These are phyloP conservation scores for Trametes hirsuta DNA, from an alignment of 1,284 basidiomycete genomes.

Conservation along the genomic window DNA sequence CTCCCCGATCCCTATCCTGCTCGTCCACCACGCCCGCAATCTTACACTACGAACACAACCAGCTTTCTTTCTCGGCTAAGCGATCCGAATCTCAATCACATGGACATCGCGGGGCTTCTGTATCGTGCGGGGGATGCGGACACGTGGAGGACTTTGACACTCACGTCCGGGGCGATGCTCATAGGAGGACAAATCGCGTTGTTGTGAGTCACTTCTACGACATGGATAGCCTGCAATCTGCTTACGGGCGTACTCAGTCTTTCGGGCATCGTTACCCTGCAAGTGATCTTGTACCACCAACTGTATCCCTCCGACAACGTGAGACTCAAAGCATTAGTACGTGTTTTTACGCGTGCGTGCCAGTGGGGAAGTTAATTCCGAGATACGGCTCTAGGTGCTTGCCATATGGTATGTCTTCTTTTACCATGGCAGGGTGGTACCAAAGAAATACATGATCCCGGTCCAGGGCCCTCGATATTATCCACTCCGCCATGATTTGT, in stretches of 20 bases:
- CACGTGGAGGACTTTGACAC: not conserved
- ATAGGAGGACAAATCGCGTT: constrained; percentile 10
- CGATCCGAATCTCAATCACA: no score
- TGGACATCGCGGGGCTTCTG: no score
- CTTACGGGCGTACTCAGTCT: not conserved
- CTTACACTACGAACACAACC: no score
- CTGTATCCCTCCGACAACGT: constrained; percentile 1
- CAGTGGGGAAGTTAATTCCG: no score
- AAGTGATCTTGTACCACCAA: constrained; percentile 8
- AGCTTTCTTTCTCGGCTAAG: no score
- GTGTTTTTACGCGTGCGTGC: not conserved
- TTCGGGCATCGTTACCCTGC: constrained; percentile 14
- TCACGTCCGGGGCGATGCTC: constrained; percentile 9
- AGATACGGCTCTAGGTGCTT: not conserved
- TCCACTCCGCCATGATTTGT: constrained; percentile 13
- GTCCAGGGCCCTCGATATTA: constrained; percentile 10
- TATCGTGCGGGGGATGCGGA: not conserved
- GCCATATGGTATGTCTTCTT: not conserved
- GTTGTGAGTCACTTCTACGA: constrained; percentile 1
- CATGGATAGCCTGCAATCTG: no score
- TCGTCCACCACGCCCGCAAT: no score
- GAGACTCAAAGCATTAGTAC: constrained; percentile 6
- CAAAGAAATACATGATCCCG: not conserved
- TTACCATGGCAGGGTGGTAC: no score
- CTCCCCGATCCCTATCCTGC: no score